Evolutionary conservation across 2,329 filamentous ascomycete species (phyloP).

Genomic region (Fusarium acutatum): DNA sequence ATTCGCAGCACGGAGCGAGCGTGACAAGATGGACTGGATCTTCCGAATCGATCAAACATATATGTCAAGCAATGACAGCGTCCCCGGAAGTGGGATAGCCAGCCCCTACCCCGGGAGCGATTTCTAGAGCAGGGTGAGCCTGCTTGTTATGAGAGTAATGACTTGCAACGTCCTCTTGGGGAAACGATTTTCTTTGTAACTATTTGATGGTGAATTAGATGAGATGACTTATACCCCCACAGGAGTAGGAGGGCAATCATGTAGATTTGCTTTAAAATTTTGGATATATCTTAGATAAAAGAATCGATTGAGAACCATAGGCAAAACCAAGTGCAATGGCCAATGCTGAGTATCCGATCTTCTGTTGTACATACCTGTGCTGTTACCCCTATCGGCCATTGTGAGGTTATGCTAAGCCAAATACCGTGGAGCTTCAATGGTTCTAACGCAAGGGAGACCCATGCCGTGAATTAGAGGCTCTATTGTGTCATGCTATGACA

Average conservation of each 20-base stretch:
- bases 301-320: constrained; percentile 5
- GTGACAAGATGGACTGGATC: constrained; percentile 97
- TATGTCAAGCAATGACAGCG: constrained; percentile 57
- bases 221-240: constrained; percentile 44
- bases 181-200: constrained; percentile 42
- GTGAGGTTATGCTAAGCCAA: neutral
- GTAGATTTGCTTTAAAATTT: constrained; percentile 30
- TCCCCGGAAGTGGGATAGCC: constrained; percentile 48
- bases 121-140: constrained; percentile 31
- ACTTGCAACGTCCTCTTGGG: constrained; percentile 41
- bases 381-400: neutral
- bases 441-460: neutral
- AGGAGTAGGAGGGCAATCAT: constrained; percentile 40
- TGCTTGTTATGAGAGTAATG: constrained; percentile 37
- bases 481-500: neutral
- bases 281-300: constrained; percentile 38
- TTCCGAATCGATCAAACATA: constrained; percentile 89
- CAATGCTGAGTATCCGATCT: neutral
- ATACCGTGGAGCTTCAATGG: neutral
- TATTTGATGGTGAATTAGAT: constrained; percentile 42
- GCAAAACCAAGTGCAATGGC: neutral
- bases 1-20: constrained; percentile 87
- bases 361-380: neutral
- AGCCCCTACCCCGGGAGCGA: constrained; percentile 48
- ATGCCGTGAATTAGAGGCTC: neutral